A percentile compares a stretch with the other conserved stretches of the same genome.
Evolutionary conservation across 108 stramenopile genomes (phyloP).

Genomic region (Asterionellopsis glacialis): DNA sequence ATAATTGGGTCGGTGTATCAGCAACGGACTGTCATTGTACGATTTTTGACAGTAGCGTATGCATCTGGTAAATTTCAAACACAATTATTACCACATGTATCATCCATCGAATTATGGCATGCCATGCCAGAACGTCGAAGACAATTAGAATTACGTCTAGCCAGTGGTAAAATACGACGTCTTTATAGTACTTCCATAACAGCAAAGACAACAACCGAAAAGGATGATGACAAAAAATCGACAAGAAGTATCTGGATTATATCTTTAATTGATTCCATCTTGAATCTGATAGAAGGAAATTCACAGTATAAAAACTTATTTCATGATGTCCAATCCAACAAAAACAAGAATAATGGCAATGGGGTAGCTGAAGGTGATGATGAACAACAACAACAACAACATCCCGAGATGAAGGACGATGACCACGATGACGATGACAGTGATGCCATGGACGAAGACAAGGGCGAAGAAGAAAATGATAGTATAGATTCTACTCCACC

Average conservation of each 20-base stretch:
- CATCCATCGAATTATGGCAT: constrained; percentile 13
- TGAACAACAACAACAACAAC: neutral
- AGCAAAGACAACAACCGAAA: constrained; percentile 18
- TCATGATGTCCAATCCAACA: constrained; percentile 3
- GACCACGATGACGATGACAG: constrained; percentile 5
- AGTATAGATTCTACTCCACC: neutral
- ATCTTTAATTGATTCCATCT: constrained; percentile 10
- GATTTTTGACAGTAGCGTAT: too few relatives aligned
- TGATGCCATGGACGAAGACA: constrained; percentile 10
- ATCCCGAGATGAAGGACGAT: neutral
- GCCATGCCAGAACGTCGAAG: constrained; percentile 28
- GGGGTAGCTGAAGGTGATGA: neutral
- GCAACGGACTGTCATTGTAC: too few relatives aligned
- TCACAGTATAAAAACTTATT: constrained; percentile 16
- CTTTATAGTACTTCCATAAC: constrained; percentile 17
- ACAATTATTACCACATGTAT: too few relatives aligned
- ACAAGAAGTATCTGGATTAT: constrained; percentile 24
- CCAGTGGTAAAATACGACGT: constrained; percentile 28
- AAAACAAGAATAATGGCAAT: constrained; percentile 1
- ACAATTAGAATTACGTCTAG: constrained; percentile 34
- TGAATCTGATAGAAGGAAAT: constrained; percentile 31
- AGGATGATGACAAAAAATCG: constrained; percentile 1
- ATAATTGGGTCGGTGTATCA: too few relatives aligned
- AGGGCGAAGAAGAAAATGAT: neutral
- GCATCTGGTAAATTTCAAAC: too few relatives aligned